Evolutionary conservation across 441 rosid species (phyloP), one percentile per base, ranked within the genome.

Genomic region (Flueggea neowawraea): DNA sequence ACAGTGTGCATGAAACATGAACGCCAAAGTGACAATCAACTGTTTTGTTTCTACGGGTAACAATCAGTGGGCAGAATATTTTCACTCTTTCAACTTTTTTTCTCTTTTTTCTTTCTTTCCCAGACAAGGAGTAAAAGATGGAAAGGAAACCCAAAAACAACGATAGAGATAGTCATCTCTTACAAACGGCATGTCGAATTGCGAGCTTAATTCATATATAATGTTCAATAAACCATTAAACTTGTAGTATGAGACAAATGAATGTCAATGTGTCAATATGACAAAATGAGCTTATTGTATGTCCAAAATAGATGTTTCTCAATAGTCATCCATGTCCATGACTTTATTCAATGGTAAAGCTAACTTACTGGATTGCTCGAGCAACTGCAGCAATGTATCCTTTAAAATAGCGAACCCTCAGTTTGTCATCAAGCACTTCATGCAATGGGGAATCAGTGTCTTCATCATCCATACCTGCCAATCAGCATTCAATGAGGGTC

Each of bases 391-490:
- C 78, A 55, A 88, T 80, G 82, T 90, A 88, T 60, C 83, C 75
- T 76, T 82, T 84, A 69, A 62, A 94, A 63, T 82, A 90, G 6
- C 57, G 54, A 65, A 85, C 82, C 75, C 98, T 80, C 77, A 78
- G 55, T 75, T 88, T 84, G 80, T 94, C 97, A 49, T 94, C 95
- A 3, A 94, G 84, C 85, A 88, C 81, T 65, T 90, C 95, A 55
- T 85, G 79, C 31, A 93, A 76, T 17, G 91, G 81, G 44, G 72
- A 70, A 66, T 84, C 84, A 7, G 77, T 72, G 14, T 88, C 89
- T 69, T 88, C 93, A 54, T 94, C 98, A 69, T 94, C 97, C 96
- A 90, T 94, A 54, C 98, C 98, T 93, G 81, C 59, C 59, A 62
- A 58, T 58, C 47, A 45, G 60, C 32, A 57, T 31, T 13, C 43